phyloP scores from a whole-genome alignment of 1,284 basidiomycete genomes.

The Rhodotorula sp. region DNA sequence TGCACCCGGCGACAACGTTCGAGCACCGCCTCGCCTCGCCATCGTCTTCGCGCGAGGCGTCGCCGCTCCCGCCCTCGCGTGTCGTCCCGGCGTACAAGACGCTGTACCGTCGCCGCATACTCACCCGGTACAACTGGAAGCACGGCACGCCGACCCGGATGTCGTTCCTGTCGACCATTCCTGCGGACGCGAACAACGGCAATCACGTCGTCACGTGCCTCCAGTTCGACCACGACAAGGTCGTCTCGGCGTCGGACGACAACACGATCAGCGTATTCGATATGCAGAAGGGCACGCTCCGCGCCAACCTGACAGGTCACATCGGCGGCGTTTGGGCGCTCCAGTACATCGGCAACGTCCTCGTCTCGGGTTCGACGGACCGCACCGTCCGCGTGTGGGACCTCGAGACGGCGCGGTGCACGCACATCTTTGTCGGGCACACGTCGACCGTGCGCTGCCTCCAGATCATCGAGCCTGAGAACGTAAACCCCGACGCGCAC shows the following conservation, averaged over 20 bases:
- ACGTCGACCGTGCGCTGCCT: constrained; percentile 89
- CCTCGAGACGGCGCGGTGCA: constrained; percentile 72
- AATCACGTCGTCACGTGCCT: constrained; percentile 81
- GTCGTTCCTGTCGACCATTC: constrained; percentile 66
- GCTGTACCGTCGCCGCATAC: constrained; percentile 78
- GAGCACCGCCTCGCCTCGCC: constrained; percentile 39
- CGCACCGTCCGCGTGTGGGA: constrained; percentile 94
- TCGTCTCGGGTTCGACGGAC: constrained; percentile 92
- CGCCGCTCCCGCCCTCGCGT: constrained; percentile 23
- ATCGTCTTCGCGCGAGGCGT: constrained; percentile 55
- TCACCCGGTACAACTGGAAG: constrained; percentile 75
- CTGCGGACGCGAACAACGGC: constrained; percentile 55
- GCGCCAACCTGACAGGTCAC: constrained; percentile 78
- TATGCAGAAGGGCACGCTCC: constrained; percentile 72
- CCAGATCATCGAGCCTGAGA: constrained; percentile 78
- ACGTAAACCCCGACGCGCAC: constrained; percentile 57
- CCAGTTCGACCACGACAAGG: constrained; percentile 86
- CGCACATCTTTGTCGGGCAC: constrained; percentile 89
- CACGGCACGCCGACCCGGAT: constrained; percentile 64
- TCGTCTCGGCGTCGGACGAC: constrained; percentile 92
- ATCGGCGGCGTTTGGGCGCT: constrained; percentile 96
- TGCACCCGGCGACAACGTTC: constrained; percentile 15
- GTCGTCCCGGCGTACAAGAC: constrained; percentile 79
- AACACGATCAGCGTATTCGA: constrained; percentile 91
- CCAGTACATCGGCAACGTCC: constrained; percentile 67